Evolutionary conservation across 768 basidiomycete species (phyloP).

Genomic region (Suillus subluteus): DNA sequence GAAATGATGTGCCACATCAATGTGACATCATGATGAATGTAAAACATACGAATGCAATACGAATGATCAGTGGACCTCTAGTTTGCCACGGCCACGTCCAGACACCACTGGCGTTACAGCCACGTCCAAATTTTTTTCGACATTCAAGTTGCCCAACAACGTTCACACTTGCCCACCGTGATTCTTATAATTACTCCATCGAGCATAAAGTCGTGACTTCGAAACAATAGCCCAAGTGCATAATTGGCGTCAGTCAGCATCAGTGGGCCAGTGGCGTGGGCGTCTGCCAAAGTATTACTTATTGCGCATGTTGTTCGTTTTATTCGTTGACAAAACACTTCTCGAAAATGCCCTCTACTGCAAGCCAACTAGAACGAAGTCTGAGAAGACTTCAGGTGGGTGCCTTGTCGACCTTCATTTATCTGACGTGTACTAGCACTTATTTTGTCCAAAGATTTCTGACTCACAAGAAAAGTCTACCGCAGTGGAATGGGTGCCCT

Average conservation of each 20-base stretch:
- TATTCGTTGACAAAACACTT: neutral
- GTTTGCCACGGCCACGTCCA: too few relatives aligned
- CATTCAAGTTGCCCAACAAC: too few relatives aligned
- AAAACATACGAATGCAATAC: too few relatives aligned
- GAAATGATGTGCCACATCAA: too few relatives aligned
- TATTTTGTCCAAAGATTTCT: neutral
- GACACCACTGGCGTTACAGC: too few relatives aligned
- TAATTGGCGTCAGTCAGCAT: too few relatives aligned
- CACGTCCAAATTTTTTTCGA: too few relatives aligned
- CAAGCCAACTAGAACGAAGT: neutral
- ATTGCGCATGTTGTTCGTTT: neutral
- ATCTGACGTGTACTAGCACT: neutral
- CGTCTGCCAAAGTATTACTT: neutral
- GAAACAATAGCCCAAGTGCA: too few relatives aligned
- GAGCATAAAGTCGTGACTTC: too few relatives aligned
- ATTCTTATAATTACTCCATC: neutral
- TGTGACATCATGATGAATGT: too few relatives aligned
- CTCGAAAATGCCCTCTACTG: neutral
- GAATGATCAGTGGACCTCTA: too few relatives aligned
- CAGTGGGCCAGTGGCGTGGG: neutral
- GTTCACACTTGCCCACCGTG: too few relatives aligned
- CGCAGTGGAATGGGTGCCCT: constrained; percentile 1
- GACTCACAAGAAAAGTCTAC: neutral
- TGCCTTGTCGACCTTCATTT: neutral
- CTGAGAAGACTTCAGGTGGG: neutral